Conservation (phyloP, 768 basidiomycete species). For the Suillus brevipes region DNA sequence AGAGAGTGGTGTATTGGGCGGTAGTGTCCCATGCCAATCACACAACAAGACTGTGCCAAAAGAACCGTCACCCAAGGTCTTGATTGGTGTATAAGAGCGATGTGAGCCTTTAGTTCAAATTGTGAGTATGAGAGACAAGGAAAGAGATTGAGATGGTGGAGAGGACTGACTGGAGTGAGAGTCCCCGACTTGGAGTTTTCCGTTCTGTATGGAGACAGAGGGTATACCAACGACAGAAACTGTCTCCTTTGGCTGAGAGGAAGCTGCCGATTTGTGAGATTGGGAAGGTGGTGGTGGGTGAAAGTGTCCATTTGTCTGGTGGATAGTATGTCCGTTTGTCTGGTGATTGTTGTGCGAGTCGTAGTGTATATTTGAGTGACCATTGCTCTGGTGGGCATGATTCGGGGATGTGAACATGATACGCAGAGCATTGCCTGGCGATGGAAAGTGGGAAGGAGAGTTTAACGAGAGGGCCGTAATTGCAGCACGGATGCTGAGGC, state of each 20-base stretch:
- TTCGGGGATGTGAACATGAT: conserved; percentile 34
- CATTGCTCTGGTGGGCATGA: conserved; percentile 29
- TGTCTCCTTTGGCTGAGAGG: conserved; percentile 50
- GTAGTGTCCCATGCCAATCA: conserved; percentile 97
- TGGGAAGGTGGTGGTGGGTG: conserved; percentile 20
- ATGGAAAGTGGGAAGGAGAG: conserved; percentile 12
- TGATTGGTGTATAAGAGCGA: conserved; percentile 91
- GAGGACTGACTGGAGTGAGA: conserved; percentile 64
- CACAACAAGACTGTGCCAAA: conserved; percentile 99
- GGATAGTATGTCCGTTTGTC: conserved; percentile 28
- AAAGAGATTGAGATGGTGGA: conserved; percentile 8
- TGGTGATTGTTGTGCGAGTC: conserved; percentile 27
- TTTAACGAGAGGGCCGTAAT: conserved; percentile 18
- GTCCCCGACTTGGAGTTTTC: conserved; percentile 70
- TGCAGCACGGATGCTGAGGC: conserved; percentile 13
- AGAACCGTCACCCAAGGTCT: conserved; percentile 96
- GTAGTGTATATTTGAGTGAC: conserved; percentile 13
- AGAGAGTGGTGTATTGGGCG: conserved; percentile 85
- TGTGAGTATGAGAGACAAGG: conserved; percentile 14
- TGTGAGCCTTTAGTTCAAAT: conserved; percentile 58
- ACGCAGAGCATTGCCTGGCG: conserved; percentile 35
- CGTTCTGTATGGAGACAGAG: conserved; percentile 69
- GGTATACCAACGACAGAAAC: conserved; percentile 73
- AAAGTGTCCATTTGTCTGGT: conserved; percentile 13
- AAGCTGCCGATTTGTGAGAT: conserved; percentile 17